A percentile compares a stretch with the other conserved stretches of the same genome.
Conservation (phyloP, 192 early-diverging fungal species). For the Coemansia sp. region DNA sequence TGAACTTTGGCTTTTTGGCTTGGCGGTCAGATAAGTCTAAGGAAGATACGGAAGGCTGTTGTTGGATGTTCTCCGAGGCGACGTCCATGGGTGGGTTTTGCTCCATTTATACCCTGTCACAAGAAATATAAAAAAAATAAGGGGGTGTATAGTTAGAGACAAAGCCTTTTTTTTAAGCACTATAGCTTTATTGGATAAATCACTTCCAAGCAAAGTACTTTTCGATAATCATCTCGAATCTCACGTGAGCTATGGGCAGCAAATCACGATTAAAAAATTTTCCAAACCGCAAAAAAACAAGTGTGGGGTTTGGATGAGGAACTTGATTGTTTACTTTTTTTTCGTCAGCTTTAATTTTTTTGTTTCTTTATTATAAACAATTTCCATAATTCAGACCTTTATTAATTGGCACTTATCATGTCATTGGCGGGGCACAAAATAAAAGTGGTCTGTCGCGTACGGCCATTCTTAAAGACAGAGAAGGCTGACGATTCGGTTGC, state of each 20-base stretch:
- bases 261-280: constrained; percentile 13
- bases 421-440: constrained; percentile 48
- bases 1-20: constrained; percentile 16
- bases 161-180: not conserved
- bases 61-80: not conserved
- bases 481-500: constrained; percentile 52
- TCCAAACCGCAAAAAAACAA: not conserved
- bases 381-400: not conserved
- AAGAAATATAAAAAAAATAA: not conserved
- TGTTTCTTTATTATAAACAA: constrained; percentile 6
- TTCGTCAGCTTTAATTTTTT: not conserved
- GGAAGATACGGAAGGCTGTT: not conserved
- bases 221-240: not conserved
- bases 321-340: constrained; percentile 25
- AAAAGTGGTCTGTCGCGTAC: constrained; percentile 63
- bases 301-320: not conserved
- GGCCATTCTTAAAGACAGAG: constrained; percentile 63
- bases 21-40: not conserved
- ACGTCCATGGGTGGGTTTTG: not conserved
- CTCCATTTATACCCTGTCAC: not conserved
- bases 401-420: constrained; percentile 14
- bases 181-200: not conserved
- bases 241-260: not conserved
- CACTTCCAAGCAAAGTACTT: not conserved
- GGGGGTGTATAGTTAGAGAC: no score